These are phyloP conservation scores for Paramecium primaurelia DNA, from an alignment of 73 alveolate genomes.

Conservation along the genomic window DNA sequence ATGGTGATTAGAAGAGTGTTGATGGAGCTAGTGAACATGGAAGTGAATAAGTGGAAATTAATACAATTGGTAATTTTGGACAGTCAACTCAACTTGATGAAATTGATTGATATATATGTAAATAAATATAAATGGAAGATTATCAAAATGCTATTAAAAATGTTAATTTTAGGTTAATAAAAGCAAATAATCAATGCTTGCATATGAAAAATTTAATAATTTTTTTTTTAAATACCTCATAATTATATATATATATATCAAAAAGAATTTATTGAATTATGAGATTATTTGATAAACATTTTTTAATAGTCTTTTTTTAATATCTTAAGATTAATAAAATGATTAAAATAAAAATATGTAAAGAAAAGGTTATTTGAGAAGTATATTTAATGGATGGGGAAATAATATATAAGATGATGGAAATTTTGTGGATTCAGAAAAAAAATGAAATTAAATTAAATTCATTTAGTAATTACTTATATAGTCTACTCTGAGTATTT, in stretches of 20 bases:
- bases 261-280: neutral
- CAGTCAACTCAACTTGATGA: neutral
- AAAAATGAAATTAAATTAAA: neutral
- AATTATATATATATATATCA: neutral
- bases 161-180: neutral
- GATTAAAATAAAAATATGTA: too few species aligned
- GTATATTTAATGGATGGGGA: neutral
- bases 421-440: neutral
- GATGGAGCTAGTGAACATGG: conserved; percentile 31
- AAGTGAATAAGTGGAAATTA: conserved; percentile 4
- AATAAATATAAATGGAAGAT: neutral
- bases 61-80: neutral
- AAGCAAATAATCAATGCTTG: neutral
- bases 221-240: neutral
- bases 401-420: neutral
- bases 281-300: too few species aligned
- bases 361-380: too few species aligned
- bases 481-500: neutral
- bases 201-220: neutral
- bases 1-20: neutral
- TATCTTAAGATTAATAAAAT: too few species aligned
- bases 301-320: too few species aligned
- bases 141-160: neutral
- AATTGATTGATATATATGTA: neutral
- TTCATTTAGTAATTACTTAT: neutral